These are phyloP conservation scores for Apiospora malaysiana DNA, from an alignment of 2,329 filamentous ascomycete genomes.

Conservation along the genomic window DNA sequence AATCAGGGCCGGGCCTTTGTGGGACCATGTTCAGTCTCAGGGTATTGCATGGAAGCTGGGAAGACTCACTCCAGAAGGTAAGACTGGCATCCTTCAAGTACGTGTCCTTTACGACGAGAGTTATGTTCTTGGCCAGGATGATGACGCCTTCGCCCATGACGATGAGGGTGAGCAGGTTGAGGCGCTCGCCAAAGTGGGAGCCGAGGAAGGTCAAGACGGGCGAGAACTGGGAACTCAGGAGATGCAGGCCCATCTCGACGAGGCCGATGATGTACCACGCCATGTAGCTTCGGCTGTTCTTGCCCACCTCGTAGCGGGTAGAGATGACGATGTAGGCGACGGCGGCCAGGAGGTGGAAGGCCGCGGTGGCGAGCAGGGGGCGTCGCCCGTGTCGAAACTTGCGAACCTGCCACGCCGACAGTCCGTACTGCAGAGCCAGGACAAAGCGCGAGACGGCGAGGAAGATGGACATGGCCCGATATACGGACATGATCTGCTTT, in stretches of 20 bases:
- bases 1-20: conserved; percentile 44
- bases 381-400: conserved; percentile 45
- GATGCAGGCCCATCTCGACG: conserved; percentile 57
- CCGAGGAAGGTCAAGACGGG: conserved; percentile 64
- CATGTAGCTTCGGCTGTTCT: conserved; percentile 43
- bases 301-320: conserved; percentile 48
- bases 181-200: conserved; percentile 67
- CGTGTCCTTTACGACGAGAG: conserved; percentile 51
- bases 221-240: conserved; percentile 60
- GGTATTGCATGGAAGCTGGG: neutral
- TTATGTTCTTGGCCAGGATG: conserved; percentile 58
- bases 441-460: conserved; percentile 59
- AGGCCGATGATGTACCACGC: conserved; percentile 61
- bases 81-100: conserved; percentile 45
- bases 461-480: conserved; percentile 51
- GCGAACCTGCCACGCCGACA: conserved; percentile 50
- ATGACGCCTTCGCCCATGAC: conserved; percentile 44
- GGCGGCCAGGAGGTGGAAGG: conserved; percentile 44
- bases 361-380: conserved; percentile 44
- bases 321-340: conserved; percentile 43
- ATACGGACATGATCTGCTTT: conserved; percentile 44
- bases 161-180: conserved; percentile 68
- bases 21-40: conserved; percentile 24
- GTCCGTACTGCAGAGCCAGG: conserved; percentile 59
- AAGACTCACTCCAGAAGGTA: conserved; percentile 33